These are phyloP conservation scores for Aspergillus piperis DNA, from an alignment of 2,329 filamentous ascomycete genomes.

Conservation along the genomic window DNA sequence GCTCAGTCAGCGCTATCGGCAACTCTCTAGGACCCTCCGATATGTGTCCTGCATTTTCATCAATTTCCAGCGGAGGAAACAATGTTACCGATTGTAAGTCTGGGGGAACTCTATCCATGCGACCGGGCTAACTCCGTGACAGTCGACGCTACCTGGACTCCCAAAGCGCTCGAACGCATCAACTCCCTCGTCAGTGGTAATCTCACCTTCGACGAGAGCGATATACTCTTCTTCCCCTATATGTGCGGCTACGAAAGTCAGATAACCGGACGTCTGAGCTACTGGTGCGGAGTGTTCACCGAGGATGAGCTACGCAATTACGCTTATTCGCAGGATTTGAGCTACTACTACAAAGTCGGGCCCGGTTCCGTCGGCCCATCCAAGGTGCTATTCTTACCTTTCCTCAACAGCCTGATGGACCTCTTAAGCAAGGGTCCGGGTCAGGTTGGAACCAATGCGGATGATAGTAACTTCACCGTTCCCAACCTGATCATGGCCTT, in stretches of 20 bases:
- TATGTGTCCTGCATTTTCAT: conserved; percentile 58
- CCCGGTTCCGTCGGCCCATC: conserved; percentile 12
- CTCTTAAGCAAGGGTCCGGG: conserved; percentile 54
- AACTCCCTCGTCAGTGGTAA: conserved; percentile 55
- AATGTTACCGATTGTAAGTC: conserved; percentile 20
- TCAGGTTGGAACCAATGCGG: conserved; percentile 45
- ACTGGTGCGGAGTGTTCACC: conserved; percentile 65
- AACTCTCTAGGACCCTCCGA: conserved; percentile 66
- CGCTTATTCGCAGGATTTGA: conserved; percentile 67
- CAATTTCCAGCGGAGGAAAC: conserved; percentile 46
- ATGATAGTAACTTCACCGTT: conserved; percentile 47
- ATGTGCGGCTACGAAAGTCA: conserved; percentile 72
- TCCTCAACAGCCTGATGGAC: conserved; percentile 56
- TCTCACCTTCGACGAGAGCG: conserved; percentile 55
- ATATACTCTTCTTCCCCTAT: conserved; percentile 64
- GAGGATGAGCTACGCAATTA: conserved; percentile 64
- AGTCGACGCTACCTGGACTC: conserved; percentile 19
- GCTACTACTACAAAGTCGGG: conserved; percentile 67
- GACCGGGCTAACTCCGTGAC: background rate
- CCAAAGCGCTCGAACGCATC: conserved; percentile 47
- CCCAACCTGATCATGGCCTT: conserved; percentile 64
- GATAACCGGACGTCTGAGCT: conserved; percentile 62
- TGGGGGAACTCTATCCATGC: background rate
- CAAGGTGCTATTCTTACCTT: conserved; percentile 46
- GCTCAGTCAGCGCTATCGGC: conserved; percentile 55